Evolutionary conservation across 148 eudicot species (phyloP), one percentile per base, ranked within the genome.

Genomic region (Nyssa sinensis): DNA sequence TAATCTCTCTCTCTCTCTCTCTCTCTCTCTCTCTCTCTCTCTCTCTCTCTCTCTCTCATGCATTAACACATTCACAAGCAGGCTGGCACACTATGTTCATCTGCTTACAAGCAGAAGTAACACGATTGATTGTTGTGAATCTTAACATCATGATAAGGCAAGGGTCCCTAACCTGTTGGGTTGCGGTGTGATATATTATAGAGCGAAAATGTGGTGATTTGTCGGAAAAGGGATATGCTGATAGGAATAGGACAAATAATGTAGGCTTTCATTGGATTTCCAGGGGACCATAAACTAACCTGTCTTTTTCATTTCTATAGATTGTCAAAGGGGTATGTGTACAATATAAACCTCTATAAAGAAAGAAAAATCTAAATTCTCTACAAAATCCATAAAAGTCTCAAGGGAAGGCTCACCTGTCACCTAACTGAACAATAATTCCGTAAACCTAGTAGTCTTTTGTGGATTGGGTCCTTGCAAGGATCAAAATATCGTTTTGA

Each of bases 1-100:
- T n/a, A n/a, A n/a, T n/a, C 64, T 9, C 30, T 33, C 62, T 39
- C 32, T 74, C 23, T 57, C 16, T 71, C 64, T 70, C 63, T 57
- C 21, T n/a, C 64, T 9, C 30, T 33, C 62, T 39, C 32, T 74
- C 23, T 57, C 16, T 71, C 64, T 70, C 63, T 57, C 21, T n/a
- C 64, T 9, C 30, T 33, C 62, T 39, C 32, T 74, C 23, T 57
- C 16, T 71, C 64, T 70, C 63, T 57, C 21, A 24, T 17, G 2
- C 27, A 24, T 55, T n/a, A n/a, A 9, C 14, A 13, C 24, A 7
- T 16, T 8, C 2, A 23, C 29, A 8, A 24, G 14, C 41, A 53
- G 11, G 19, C 62, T 33, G 27, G 31, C 39, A 5, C 41, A 69
- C 31, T 55, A 21, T 34, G 24, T 58, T 24, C 51, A 71, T 69